Percentiles rank a stretch among this genome's conserved stretches.
These are phyloP conservation scores for Torulaspora indica DNA, from an alignment of 805 yeast genomes.

Conservation along the genomic window DNA sequence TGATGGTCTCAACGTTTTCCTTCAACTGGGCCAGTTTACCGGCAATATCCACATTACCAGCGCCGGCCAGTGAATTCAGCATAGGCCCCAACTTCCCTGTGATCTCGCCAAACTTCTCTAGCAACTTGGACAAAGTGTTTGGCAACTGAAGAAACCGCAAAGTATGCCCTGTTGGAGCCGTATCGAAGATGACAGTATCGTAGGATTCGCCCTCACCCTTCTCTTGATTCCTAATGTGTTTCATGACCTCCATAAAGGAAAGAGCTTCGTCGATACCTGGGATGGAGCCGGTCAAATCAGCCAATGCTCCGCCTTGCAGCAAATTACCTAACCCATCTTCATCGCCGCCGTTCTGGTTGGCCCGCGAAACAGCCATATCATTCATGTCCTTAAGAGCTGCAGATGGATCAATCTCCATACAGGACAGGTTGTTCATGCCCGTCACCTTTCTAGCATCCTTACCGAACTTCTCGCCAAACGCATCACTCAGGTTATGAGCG, in stretches of 20 bases:
- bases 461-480: slow-evolving; percentile 96
- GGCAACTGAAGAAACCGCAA: slow-evolving; percentile 93
- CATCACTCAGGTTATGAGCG: slow-evolving; percentile 95
- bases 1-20: slow-evolving; percentile 77
- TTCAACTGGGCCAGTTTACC: slow-evolving; percentile 64
- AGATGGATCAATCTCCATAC: slow-evolving; percentile 98
- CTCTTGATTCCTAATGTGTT: slow-evolving; percentile 82
- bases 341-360: slow-evolving; percentile 43
- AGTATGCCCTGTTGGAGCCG: slow-evolving; percentile 99
- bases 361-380: slow-evolving; percentile 40
- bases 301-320: slow-evolving; percentile 41
- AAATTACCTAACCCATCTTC: slow-evolving; percentile 32
- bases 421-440: slow-evolving; percentile 80
- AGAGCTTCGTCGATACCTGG: slow-evolving; percentile 99
- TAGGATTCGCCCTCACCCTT: slow-evolving; percentile 45
- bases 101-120: slow-evolving; percentile 81
- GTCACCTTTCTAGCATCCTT: slow-evolving; percentile 94
- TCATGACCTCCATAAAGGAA: slow-evolving; percentile 95
- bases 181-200: slow-evolving; percentile 91
- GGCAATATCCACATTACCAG: slow-evolving; percentile 56
- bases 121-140: slow-evolving; percentile 78
- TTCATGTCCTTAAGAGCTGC: slow-evolving; percentile 88
- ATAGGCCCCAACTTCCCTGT: slow-evolving; percentile 87
- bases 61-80: slow-evolving; percentile 72
- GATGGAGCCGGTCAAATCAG: slow-evolving; percentile 87